Evolutionary conservation across 768 basidiomycete genomes (phyloP).

Genomic region (Boletus reticulatus): DNA sequence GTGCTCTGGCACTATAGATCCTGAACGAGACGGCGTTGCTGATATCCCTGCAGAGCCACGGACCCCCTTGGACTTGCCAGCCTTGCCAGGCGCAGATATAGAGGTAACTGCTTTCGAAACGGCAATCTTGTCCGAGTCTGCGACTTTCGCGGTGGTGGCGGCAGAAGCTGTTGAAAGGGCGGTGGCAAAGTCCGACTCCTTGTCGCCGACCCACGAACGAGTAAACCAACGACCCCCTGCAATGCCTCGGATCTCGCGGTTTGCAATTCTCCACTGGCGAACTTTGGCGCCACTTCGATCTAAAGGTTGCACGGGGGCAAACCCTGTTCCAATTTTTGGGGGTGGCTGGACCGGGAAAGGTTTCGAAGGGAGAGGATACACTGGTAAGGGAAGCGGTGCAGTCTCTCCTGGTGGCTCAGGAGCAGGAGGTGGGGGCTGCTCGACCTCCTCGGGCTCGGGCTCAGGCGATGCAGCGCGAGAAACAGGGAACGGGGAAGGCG

Average conservation of each 20-base stretch:
- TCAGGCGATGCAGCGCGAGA: conserved; percentile 45
- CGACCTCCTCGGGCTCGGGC: conserved; percentile 45
- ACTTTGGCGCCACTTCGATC: conserved; percentile 62
- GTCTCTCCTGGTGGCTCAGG: conserved; percentile 42
- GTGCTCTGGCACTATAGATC: conserved; percentile 49
- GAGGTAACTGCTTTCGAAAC: conserved; percentile 42
- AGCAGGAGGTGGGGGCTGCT: conserved; percentile 29
- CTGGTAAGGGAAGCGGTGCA: conserved; percentile 51
- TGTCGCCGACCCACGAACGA: conserved; percentile 80
- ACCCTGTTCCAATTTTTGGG: conserved; percentile 71
- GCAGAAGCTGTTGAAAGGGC: conserved; percentile 30
- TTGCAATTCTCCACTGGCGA: conserved; percentile 71
- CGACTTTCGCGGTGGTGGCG: conserved; percentile 25
- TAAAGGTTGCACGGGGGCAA: conserved; percentile 63
- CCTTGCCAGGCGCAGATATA: conserved; percentile 47
- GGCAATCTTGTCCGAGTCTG: conserved; percentile 28
- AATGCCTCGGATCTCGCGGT: conserved; percentile 78
- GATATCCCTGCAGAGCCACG: conserved; percentile 40
- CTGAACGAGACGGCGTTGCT: conserved; percentile 57
- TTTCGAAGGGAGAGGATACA: conserved; percentile 79
- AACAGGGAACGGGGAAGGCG: conserved; percentile 60
- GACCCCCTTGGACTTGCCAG: conserved; percentile 40
- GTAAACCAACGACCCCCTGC: conserved; percentile 83
- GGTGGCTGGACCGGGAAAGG: conserved; percentile 81
- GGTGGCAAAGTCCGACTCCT: conserved; percentile 64